Percentiles rank a stretch among this genome's conserved stretches.
Conservation (phyloP, 305 asterid species). For the Fraxinus xanthoxyloides region DNA sequence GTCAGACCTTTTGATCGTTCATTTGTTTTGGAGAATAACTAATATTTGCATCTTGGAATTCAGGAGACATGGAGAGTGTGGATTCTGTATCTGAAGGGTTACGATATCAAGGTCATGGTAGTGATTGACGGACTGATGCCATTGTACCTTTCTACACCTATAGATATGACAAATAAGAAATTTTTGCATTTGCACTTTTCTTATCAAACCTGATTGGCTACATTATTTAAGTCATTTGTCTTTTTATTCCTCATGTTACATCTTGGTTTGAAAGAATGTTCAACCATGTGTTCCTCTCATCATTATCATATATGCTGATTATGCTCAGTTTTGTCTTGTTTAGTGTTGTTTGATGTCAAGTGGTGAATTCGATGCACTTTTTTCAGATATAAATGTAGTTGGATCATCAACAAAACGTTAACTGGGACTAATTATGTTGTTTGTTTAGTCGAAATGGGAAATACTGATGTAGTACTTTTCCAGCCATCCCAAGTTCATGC, state of each 20-base stretch:
- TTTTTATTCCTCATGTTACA: not conserved
- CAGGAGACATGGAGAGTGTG: conserved; percentile 45
- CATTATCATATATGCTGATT: not conserved
- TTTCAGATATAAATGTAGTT: not conserved
- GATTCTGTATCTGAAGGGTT: conserved; percentile 32
- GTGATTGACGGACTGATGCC: conserved; percentile 25
- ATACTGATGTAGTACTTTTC: not conserved
- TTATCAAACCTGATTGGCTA: not conserved
- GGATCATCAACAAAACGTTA: not conserved
- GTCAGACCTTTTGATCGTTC: conserved; percentile 6
- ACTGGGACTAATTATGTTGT: not conserved
- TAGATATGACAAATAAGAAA: not conserved
- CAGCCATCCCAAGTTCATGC: not conserved
- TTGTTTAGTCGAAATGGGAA: not conserved
- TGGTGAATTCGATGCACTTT: not conserved
- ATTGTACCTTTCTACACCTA: conserved; percentile 4
- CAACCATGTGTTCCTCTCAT: not conserved
- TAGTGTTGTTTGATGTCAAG: not conserved
- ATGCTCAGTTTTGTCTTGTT: not conserved
- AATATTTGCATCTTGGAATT: conserved; percentile 12
- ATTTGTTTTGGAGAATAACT: conserved; percentile 9
- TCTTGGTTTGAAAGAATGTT: not conserved
- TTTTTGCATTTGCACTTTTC: not conserved
- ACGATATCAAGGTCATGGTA: conserved; percentile 27
- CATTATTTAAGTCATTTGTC: not conserved